These are phyloP conservation scores for Tritrichomonas musculus DNA, from an alignment of 208 protist species.

Conservation along the genomic window DNA sequence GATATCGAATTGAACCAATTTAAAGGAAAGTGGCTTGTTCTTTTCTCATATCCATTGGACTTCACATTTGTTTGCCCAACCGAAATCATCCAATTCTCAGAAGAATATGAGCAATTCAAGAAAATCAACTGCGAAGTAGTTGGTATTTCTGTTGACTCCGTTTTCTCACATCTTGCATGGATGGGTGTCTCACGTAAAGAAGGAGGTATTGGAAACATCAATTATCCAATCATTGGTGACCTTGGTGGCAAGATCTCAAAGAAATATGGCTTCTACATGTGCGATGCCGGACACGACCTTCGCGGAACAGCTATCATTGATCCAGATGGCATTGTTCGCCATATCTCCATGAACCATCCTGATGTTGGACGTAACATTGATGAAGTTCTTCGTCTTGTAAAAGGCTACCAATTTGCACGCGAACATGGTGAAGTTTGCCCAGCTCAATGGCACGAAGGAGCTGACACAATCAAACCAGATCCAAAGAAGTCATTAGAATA, in stretches of 20 bases:
- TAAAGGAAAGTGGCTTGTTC: too few relatives aligned
- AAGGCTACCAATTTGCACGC: too few relatives aligned
- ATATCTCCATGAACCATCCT: conserved; percentile 20
- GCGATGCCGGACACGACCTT: too few relatives aligned
- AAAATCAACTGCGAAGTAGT: not conserved
- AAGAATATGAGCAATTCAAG: too few relatives aligned
- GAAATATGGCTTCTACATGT: too few relatives aligned
- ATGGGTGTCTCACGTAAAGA: conserved; percentile 75
- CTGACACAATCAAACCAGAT: not conserved
- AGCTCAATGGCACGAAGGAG: not conserved
- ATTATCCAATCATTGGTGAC: too few relatives aligned
- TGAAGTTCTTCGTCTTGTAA: conserved; percentile 6
- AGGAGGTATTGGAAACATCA: conserved; percentile 73
- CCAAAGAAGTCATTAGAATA: conserved; percentile 8
- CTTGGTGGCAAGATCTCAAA: too few relatives aligned
- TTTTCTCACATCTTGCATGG: too few relatives aligned
- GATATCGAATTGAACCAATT: too few relatives aligned
- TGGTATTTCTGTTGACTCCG: conserved; percentile 4
- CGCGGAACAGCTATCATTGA: not conserved
- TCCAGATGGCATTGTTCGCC: conserved; percentile 7
- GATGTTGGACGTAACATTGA: conserved; percentile 29
- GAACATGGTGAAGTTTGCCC: too few relatives aligned
- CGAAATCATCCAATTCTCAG: too few relatives aligned
- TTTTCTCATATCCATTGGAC: conserved; percentile 17
- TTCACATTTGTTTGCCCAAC: conserved; percentile 34